These are phyloP conservation scores for Ogataea pini DNA, from an alignment of 805 yeast genomes.

Conservation along the genomic window DNA sequence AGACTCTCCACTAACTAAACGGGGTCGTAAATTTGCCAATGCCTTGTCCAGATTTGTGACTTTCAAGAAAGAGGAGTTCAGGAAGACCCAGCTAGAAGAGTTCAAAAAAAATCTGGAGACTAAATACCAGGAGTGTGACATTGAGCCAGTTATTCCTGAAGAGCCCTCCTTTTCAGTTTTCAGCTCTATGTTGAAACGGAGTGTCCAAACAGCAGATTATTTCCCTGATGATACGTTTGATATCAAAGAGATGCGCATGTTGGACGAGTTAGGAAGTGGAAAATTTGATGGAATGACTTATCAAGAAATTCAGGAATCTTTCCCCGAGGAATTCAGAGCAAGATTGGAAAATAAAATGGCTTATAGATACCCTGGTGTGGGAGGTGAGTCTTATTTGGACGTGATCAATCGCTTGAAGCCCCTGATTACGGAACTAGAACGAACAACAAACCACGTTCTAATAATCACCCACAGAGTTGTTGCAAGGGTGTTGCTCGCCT, in stretches of 20 bases:
- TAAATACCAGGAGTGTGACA: conserved; percentile 10
- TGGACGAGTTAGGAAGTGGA: conserved; percentile 93
- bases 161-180: conserved; percentile 87
- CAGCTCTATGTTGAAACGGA: conserved; percentile 83
- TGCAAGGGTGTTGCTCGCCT: conserved; percentile 81
- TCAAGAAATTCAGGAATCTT: conserved; percentile 69
- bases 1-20: conserved; percentile 73
- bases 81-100: conserved; percentile 57
- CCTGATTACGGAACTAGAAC: conserved; percentile 86
- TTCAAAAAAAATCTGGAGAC: conserved; percentile 43
- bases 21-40: conserved; percentile 74
- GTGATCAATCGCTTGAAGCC: conserved; percentile 90
- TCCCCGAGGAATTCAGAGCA: conserved; percentile 78
- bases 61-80: conserved; percentile 67
- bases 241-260: conserved; percentile 86
- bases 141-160: conserved; percentile 40
- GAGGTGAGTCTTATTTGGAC: conserved; percentile 94
- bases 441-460: conserved; percentile 84
- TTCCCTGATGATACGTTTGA: conserved; percentile 77
- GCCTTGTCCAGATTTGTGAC: conserved; percentile 76
- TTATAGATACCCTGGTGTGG: conserved; percentile 94
- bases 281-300: conserved; percentile 91
- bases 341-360: conserved; percentile 75
- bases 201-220: conserved; percentile 73
- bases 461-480: conserved; percentile 90